Evolutionary conservation across 2,329 filamentous ascomycete species (phyloP).

Genomic region (Colletotrichum sp.): DNA sequence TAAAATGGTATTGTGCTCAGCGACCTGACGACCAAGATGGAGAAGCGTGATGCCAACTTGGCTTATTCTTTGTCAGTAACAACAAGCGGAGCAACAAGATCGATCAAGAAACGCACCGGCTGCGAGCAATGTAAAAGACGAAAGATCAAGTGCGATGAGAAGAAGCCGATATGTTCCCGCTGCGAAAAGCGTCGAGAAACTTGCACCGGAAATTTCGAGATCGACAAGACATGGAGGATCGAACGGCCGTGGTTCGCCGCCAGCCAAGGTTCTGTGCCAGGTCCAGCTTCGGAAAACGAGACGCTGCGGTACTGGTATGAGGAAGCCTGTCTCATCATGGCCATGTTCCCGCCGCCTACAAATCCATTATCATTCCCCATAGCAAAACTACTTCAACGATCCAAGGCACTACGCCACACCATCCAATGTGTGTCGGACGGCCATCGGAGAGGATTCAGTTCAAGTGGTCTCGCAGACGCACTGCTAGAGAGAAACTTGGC

Average conservation of each 20-base stretch:
- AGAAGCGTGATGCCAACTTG: background rate
- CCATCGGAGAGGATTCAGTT: background rate
- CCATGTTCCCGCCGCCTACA: background rate
- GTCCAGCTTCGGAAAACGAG: background rate
- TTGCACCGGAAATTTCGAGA: background rate
- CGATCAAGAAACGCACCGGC: background rate
- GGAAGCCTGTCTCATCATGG: background rate
- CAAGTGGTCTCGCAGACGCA: background rate
- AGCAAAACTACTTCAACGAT: background rate
- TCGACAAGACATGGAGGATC: background rate
- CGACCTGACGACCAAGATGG: background rate
- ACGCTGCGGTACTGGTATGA: background rate
- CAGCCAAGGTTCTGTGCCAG: background rate
- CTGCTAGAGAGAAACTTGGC: background rate
- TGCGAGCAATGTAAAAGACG: background rate
- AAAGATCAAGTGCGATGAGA: background rate
- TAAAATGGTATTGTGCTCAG: fast-evolving
- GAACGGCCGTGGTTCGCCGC: background rate
- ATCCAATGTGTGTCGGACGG: background rate
- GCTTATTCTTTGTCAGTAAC: background rate
- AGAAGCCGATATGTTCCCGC: background rate
- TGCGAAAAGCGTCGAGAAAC: background rate
- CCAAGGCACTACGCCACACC: background rate
- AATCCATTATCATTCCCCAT: background rate
- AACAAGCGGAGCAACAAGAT: fast-evolving